Conservation (phyloP, 768 basidiomycete species). For the Mycena chlorophos region DNA sequence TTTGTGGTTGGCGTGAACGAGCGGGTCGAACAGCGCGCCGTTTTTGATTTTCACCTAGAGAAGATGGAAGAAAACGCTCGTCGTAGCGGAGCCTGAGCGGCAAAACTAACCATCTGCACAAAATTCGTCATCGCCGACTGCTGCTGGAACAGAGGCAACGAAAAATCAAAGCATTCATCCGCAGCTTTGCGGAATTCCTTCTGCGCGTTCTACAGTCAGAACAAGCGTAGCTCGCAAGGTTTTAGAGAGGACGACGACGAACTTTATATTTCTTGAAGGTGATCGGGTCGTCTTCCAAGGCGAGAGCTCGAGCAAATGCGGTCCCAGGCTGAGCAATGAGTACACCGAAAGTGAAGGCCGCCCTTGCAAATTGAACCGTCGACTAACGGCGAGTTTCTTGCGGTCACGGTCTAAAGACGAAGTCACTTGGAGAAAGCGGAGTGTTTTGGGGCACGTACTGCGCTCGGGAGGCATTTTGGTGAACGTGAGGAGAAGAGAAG, state of each 20-base stretch:
- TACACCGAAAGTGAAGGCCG: not conserved
- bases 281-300: not conserved
- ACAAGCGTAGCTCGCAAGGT: no score
- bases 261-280: not conserved
- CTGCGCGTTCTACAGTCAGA: no score
- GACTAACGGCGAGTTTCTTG: not conserved
- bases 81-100: not conserved
- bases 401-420: not conserved
- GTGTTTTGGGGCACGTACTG: not conserved
- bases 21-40: not conserved
- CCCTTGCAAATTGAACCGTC: not conserved
- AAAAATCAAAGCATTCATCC: not conserved
- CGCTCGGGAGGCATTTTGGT: not conserved
- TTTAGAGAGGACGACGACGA: not conserved
- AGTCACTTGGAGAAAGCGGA: not conserved
- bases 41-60: not conserved
- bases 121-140: not conserved
- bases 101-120: not conserved
- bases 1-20: not conserved
- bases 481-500: not conserved
- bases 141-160: not conserved
- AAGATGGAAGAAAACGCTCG: not conserved
- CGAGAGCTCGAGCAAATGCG: not conserved
- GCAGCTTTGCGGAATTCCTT: not conserved
- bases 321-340: not conserved